Base-by-base conservation (phyloP, 768 basidiomycete genomes). In the Auricularia sp. region DNA sequence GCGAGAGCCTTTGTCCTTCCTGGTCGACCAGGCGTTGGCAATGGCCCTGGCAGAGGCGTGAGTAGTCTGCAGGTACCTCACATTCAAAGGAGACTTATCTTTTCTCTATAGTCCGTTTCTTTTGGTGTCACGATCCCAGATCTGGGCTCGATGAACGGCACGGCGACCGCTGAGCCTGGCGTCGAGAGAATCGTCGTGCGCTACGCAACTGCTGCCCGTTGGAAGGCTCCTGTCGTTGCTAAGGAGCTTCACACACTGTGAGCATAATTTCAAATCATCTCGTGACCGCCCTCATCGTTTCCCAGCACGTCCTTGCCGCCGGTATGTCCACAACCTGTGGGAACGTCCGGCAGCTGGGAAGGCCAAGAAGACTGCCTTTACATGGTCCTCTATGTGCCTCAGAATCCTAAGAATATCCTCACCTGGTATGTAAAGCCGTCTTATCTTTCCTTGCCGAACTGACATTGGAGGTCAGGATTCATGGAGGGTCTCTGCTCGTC, bases 361-460 rank as follows among this genome's bases (percentile, higher is more conserved):
- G 74, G 80, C 73, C 64, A 78, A 0, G 93, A 94, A 74, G 90
- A 94, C 72, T 96, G 93, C 72, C 79, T 96, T 61, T 92, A 85
- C 21, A 84, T 92, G 78, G 76, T 90, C 34, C 77, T 89, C 36
- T 93, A 90, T 71, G 84, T 86, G 2, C 90, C 89, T 7, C 73
- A 77, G 6, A 70, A 77, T 63, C 77, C 4, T 62, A 35, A 10
- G 58, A 35, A 75, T 51, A 68, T 67, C 68, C 61, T 10, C 64
- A 0, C 82, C 87, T 3, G 90, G 87, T 67, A 86, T 89, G 88
- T 86, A 72, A 36, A 81, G 39, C 34, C 7, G 63, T 39, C 62
- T 51, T 45, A 18, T 16, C 18, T 51, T 18, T 51, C 45, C 29
- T 45, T 39, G 11, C 65, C 29, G 59, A 7, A 21, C 13, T 54